These are phyloP conservation scores for Claviceps pazoutovae DNA, from an alignment of 2,329 filamentous ascomycete genomes.

Conservation along the genomic window DNA sequence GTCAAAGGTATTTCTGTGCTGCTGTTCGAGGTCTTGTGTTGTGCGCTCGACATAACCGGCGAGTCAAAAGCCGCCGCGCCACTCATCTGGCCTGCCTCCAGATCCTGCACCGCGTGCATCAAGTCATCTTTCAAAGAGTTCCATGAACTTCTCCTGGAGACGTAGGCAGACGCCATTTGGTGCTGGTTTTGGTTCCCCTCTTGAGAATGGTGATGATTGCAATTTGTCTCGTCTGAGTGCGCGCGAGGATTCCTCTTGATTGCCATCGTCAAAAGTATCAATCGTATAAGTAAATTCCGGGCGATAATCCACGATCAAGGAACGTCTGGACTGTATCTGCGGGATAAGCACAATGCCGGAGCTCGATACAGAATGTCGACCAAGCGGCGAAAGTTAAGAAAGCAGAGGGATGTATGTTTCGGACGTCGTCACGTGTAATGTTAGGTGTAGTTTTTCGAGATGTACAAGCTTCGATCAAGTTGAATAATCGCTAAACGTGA, in stretches of 20 bases:
- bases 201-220: slow-evolving; percentile 4
- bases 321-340: not conserved
- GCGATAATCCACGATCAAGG: too few relatives aligned
- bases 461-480: too few relatives aligned
- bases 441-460: too few relatives aligned
- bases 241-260: slow-evolving; percentile 13
- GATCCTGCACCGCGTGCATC: slow-evolving; percentile 10
- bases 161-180: slow-evolving; percentile 11
- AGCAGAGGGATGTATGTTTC: not conserved
- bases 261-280: slow-evolving; percentile 6
- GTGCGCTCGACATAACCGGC: not conserved
- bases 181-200: slow-evolving; percentile 4
- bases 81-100: slow-evolving; percentile 13
- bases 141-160: slow-evolving; percentile 17
- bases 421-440: not conserved
- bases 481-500: too few relatives aligned
- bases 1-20: slow-evolving; percentile 8
- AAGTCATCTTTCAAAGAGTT: slow-evolving; percentile 16
- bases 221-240: slow-evolving; percentile 9
- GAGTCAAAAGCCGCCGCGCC: slow-evolving; percentile 8
- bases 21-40: slow-evolving; percentile 3
- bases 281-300: not conserved
- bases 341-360: not conserved
- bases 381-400: not conserved
- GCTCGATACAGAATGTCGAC: not conserved